Percentiles rank a stretch among this genome's conserved stretches.
These are phyloP conservation scores for Jamesozyma lodderae DNA, from an alignment of 805 yeast genomes.

Conservation along the genomic window DNA sequence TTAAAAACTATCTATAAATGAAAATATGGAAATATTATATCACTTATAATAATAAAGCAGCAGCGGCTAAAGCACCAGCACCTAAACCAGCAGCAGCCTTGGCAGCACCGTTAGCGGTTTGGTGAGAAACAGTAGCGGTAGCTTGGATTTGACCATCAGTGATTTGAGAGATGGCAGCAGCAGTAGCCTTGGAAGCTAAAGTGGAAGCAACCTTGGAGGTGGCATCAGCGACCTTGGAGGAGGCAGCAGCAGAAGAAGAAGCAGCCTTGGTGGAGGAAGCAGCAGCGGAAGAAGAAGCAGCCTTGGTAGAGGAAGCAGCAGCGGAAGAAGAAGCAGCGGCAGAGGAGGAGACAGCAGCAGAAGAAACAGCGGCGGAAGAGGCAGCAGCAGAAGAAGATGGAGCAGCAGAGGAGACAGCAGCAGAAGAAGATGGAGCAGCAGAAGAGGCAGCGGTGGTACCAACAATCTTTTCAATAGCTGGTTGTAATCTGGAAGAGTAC, in stretches of 20 bases:
- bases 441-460: constrained; percentile 1
- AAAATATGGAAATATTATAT: not conserved
- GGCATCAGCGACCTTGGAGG: constrained; percentile 5
- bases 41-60: constrained; percentile 15
- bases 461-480: constrained; percentile 4
- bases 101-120: constrained; percentile 16
- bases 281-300: not conserved
- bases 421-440: constrained; percentile 7
- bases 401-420: not conserved
- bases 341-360: constrained; percentile 3
- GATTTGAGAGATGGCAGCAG: constrained; percentile 13
- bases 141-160: constrained; percentile 36
- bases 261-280: constrained; percentile 1
- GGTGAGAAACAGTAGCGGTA: constrained; percentile 9
- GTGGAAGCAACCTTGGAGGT: constrained; percentile 18
- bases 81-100: constrained; percentile 13
- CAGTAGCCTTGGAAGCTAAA: constrained; percentile 18
- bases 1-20: not conserved
- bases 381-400: constrained; percentile 3
- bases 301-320: constrained; percentile 1
- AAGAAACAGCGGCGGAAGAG: constrained; percentile 2
- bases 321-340: constrained; percentile 31
- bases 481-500: constrained; percentile 27
- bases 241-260: constrained; percentile 15
- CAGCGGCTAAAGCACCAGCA: constrained; percentile 17